A percentile compares a stretch with the other conserved stretches of the same genome.
Evolutionary conservation across 2,329 filamentous ascomycete genomes (phyloP).

Genomic region (Claviceps sp.): DNA sequence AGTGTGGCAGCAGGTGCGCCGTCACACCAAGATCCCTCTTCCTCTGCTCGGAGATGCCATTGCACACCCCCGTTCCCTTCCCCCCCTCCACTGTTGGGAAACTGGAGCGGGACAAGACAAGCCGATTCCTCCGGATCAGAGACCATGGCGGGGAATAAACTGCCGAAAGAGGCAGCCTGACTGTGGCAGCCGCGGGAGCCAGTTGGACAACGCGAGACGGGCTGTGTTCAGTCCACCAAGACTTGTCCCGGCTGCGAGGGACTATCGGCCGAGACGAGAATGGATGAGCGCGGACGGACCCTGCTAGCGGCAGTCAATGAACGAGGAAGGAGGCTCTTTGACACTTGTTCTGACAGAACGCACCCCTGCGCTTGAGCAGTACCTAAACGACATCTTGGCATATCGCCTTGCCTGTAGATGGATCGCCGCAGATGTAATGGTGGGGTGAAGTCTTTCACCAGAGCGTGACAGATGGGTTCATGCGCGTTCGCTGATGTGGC

Average conservation of each 20-base stretch:
- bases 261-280: not conserved
- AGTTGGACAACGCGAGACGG: not conserved
- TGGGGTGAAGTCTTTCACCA: not conserved
- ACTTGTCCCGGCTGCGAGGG: not conserved
- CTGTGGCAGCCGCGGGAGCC: not conserved
- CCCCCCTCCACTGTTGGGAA: not conserved
- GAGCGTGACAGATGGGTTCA: constrained; percentile 1
- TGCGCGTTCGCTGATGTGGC: not conserved
- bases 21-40: not conserved
- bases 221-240: too few relatives aligned
- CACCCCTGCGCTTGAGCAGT: not conserved
- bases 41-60: not conserved
- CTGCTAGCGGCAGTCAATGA: not conserved
- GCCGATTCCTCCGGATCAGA: not conserved
- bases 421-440: not conserved
- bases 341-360: not conserved
- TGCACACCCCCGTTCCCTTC: not conserved
- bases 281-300: not conserved
- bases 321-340: not conserved
- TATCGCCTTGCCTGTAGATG: not conserved
- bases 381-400: not conserved
- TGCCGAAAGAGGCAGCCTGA: constrained; percentile 1
- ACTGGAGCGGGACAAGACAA: not conserved
- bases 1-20: not conserved
- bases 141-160: not conserved